These are phyloP conservation scores for Gardenia jasminoides DNA, from an alignment of 257 asterid species.

Conservation along the genomic window DNA sequence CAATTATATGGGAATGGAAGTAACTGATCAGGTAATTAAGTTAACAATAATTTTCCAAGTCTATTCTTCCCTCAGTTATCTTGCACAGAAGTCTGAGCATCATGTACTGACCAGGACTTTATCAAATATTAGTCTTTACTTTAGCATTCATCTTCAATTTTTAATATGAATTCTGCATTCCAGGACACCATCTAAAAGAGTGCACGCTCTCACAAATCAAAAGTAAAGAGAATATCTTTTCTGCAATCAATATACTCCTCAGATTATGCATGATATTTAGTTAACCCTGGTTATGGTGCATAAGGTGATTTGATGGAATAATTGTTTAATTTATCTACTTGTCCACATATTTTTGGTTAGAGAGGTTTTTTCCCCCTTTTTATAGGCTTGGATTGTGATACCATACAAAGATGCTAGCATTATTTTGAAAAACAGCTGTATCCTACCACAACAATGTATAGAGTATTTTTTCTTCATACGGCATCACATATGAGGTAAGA, in stretches of 20 bases:
- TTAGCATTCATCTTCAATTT: background rate
- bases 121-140: background rate
- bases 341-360: too few species aligned
- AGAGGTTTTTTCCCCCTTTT: too few species aligned
- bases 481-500: background rate
- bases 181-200: background rate
- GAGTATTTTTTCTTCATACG: background rate
- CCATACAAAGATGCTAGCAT: background rate
- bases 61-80: background rate
- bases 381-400: too few species aligned
- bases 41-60: background rate
- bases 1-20: conserved; percentile 94
- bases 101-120: background rate
- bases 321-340: background rate
- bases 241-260: background rate
- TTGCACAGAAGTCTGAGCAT: background rate
- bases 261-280: background rate
- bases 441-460: background rate
- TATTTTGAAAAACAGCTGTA: background rate
- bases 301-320: background rate
- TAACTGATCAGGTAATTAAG: conserved; percentile 70
- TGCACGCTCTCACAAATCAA: background rate
- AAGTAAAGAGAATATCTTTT: too few species aligned
- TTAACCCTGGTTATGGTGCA: background rate
- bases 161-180: background rate